Evolutionary conservation across 352 stramenopile species (phyloP), one percentile per base, ranked within the genome.

Genomic region (Phytopythium chamaehyphon): DNA sequence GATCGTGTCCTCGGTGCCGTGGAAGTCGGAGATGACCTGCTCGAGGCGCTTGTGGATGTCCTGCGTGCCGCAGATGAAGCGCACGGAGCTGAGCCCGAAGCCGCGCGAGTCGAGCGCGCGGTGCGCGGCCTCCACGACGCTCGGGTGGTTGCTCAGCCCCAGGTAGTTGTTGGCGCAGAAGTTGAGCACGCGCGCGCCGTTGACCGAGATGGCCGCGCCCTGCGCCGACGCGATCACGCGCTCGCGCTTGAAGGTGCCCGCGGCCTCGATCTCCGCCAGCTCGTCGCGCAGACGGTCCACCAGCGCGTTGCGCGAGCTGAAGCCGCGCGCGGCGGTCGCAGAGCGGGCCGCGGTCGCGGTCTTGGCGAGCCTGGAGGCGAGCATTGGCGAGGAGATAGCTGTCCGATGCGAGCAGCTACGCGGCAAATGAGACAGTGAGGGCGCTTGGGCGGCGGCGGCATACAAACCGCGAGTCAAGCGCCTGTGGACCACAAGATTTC

Each of bases 161-260:
- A 98, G 58, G 73, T 98, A 98, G 66, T 98, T 97, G 73, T 98
- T 98, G 54, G 90, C 83, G 64, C 92, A 98, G 51, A 98, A 97
- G 66, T 97, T 98, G 53, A 98, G 80, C 62, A 98, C 92, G 2
- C 31, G 12, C 23, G 79, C 47, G 45, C 69, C 69, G 44, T 87
- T 64, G 16, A 97, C 90, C 1, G 58, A 67, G 60, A 97, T 94
- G 43, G 71, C 57, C 7, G 84, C 71, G 45, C 75, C 83, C 42
- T 98, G 91, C 21, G 88, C 56, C 42, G 85, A 96, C 47, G 83
- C 75, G 50, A 98, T 97, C 46, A 98, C 83, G 55, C 90, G 86
- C 69, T 98, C 91, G 52, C 64, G 63, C 66, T 95, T 95, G 75
- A 73, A 96, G 14, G 82, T 93, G 57, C 86, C 86, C 15, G 83